Evolutionary conservation across 768 basidiomycete genomes (phyloP), one percentile per base, ranked within the genome.

Genomic region (Leccinum boreale): DNA sequence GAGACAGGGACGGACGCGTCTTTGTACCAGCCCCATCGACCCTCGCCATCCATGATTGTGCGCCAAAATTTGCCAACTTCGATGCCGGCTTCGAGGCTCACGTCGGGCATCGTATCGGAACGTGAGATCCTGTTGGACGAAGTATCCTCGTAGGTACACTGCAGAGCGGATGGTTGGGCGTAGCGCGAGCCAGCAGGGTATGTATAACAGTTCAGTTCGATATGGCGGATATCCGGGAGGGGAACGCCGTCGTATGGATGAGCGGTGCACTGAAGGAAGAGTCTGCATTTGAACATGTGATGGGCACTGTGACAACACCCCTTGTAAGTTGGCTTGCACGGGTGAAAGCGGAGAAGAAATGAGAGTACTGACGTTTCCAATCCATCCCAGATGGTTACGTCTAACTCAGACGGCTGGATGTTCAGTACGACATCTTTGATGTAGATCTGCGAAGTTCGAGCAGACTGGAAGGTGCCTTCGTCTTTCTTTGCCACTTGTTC

Each of bases 1-100:
- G 81, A 80, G 28, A 84, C 68, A 0, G 82, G 82, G 9, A 81
- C 70, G 73, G 75, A 80, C 59, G 78, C 73, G 45, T 74, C 71
- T 59, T 76, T 64, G 33, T 59, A 65, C 74, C 73, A 76, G 35
- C 70, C 73, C 53, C 65, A 69, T 10, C 54, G 58, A 23, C 67
- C 63, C n/a, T 70, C 62, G 9, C 39, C 55, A 4, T 64, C 36
- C 28, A 11, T 39, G 24, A 33, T 48, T 31, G 58, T 58, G 26
- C 54, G 57, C 69, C 69, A 70, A 5, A 28, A 55, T 45, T 29
- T 26, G 15, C 62, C 67, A 21, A 72, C 57, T 26, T 71, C 65
- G 42, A 71, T 62, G 3, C 69, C 62, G 2, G 52, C 58, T 15
- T 8, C 31, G 24, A 53, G 56, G 5, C 35, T 56, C 23, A 59